phyloP scores from a whole-genome alignment of 2,329 filamentous ascomycete species.

The Hypoxylon sp. region DNA sequence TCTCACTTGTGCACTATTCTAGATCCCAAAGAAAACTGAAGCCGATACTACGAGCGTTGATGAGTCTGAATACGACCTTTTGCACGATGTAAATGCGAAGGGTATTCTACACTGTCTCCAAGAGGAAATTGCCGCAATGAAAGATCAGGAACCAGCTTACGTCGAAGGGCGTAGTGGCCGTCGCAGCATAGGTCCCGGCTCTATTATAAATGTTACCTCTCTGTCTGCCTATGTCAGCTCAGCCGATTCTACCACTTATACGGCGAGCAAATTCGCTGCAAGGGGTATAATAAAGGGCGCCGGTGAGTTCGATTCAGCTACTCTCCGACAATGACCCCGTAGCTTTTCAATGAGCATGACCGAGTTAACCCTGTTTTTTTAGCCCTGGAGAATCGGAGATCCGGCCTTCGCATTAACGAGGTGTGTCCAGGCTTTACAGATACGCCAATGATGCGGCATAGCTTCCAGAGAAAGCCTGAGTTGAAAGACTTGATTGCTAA shows the following conservation, averaged over 20 bases:
- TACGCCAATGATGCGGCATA: conserved; percentile 36
- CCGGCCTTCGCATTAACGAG: conserved; percentile 44
- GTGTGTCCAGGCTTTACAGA: conserved; percentile 45
- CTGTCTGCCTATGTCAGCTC: conserved; percentile 26
- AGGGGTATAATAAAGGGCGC: conserved; percentile 41
- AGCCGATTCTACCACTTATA: conserved; percentile 32
- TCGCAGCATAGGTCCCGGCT: conserved; percentile 40
- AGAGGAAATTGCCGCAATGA: conserved; percentile 43
- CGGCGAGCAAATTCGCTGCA: conserved; percentile 44
- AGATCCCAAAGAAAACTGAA: not conserved
- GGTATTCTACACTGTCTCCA: conserved; percentile 44
- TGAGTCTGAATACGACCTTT: conserved; percentile 39
- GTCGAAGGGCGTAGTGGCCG: conserved; percentile 36
- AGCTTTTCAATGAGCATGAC: not conserved
- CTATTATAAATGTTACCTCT: conserved; percentile 44
- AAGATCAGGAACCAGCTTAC: conserved; percentile 37
- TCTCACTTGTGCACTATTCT: not conserved
- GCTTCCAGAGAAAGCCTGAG: conserved; percentile 34
- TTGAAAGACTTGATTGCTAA: conserved; percentile 29
- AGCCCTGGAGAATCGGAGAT: conserved; percentile 41
- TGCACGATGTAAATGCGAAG: conserved; percentile 44
- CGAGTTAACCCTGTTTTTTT: not conserved
- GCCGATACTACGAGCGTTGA: conserved; percentile 21
- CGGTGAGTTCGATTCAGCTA: conserved; percentile 21
- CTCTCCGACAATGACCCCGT: not conserved